Base-by-base conservation (phyloP, 805 yeast genomes). In the Kuraishia piskuri region DNA sequence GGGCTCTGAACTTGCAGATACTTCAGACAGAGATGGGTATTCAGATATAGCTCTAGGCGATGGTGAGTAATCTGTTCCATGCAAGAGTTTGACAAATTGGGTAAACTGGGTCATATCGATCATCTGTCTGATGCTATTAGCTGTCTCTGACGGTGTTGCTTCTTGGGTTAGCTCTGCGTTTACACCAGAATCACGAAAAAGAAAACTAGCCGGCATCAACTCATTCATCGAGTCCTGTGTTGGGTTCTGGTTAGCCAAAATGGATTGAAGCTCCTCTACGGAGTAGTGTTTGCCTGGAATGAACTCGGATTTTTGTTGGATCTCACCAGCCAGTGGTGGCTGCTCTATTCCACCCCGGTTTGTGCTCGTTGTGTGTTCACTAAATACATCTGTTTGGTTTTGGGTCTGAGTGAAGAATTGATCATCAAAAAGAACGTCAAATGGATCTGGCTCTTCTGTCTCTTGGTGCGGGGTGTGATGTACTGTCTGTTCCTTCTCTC, bases 1-100 rank as follows among this genome's bases (percentile, higher is more conserved):
- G 4, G 89, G 84, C n/a, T 61, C 59, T 24, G 59, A 54, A n/a
- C 31, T 14, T 19, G 47, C 52, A 12, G 45, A 20, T 31, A n/a
- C 21, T 8, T 26, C 20, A n/a, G 40, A 5, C 21, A 46, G 36
- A 22, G 24, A 36, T 5, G 25, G 10, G 46, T 49, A 4, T 5
- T 24, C 5, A 31, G 52, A 8, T 24, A 14, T 21, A 31, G 4
- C 14, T n/a, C 17, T 31, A 31, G 17, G 40, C 9, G 17, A 12
- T 19, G 51, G 54, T 21, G 50, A 23, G 21, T 48, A 50, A n/a
- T 51, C 57, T 20, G 53, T 52, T 19, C 20, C 14, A 22, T 55
- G 24, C 45, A 54, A 24, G 14, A 24, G 22, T 14, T 44, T 37
- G 21, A 45, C 49, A 24, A 55, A 51, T 3, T 50, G 48, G 14